Percentiles rank a stretch among this genome's conserved stretches.
These are phyloP conservation scores for Populus davidiana DNA, from an alignment of 345 rosid species.

Conservation along the genomic window DNA sequence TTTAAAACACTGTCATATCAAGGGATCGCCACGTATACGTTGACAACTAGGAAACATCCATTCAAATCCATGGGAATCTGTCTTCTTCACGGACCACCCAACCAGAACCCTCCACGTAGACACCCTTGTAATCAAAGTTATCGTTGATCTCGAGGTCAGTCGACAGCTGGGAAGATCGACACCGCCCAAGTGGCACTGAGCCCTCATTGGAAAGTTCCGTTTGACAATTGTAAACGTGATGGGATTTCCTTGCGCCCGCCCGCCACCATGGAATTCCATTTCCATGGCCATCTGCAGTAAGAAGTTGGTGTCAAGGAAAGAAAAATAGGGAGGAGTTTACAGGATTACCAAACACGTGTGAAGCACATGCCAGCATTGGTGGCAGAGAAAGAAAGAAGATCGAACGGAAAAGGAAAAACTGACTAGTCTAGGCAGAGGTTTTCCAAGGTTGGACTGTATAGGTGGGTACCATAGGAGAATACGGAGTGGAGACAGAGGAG, in stretches of 20 bases:
- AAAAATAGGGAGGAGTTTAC: too few species aligned
- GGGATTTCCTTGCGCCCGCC: slow-evolving; percentile 23
- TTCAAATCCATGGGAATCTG: background rate
- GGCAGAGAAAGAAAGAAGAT: background rate
- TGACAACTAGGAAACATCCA: background rate
- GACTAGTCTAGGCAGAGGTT: background rate
- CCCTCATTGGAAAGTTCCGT: background rate
- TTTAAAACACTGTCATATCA: background rate
- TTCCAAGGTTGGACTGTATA: too few species aligned
- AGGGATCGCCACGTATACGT: slow-evolving; percentile 7
- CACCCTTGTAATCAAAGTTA: background rate
- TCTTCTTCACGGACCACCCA: background rate
- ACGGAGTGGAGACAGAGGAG: background rate
- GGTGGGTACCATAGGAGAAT: background rate
- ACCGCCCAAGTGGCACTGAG: slow-evolving; percentile 1
- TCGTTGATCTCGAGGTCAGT: background rate
- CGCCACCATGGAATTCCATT: background rate
- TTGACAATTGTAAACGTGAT: slow-evolving; percentile 13
- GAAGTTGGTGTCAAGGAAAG: background rate
- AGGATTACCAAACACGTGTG: too few species aligned
- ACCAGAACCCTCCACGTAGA: background rate
- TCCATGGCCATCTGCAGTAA: background rate
- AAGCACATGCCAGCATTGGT: background rate
- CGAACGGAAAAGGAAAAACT: too few species aligned
- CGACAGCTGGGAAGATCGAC: background rate